Conservation (phyloP, 352 stramenopile species). For the Blastocystis sp. region DNA sequence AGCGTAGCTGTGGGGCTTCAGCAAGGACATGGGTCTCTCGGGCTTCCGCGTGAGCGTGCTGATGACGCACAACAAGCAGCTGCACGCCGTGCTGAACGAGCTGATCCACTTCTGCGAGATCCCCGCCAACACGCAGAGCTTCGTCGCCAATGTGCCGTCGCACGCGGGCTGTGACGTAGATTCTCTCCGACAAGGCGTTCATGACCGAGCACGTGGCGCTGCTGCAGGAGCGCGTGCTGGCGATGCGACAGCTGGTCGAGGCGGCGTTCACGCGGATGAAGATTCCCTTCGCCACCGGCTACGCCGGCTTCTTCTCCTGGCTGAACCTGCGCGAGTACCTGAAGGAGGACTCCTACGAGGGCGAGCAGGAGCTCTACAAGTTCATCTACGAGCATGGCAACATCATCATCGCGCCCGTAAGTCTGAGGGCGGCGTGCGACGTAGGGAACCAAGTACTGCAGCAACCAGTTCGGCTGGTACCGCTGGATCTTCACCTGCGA, state of each 20-base stretch:
- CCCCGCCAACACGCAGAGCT: conserved; percentile 29
- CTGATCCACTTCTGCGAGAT: conserved; percentile 47
- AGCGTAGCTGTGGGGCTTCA: conserved; percentile 40
- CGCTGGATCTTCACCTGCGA: conserved; percentile 55
- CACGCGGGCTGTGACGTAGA: not conserved
- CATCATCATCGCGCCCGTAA: conserved; percentile 37
- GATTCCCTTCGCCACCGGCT: not conserved
- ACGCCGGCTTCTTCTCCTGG: conserved; percentile 52
- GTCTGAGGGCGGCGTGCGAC: not conserved
- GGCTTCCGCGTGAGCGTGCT: conserved; percentile 46
- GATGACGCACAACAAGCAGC: conserved; percentile 13
- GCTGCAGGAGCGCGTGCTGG: conserved; percentile 3
- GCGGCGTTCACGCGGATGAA: not conserved
- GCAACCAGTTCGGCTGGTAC: conserved; percentile 12
- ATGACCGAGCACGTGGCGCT: conserved; percentile 33
- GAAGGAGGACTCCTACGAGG: conserved; percentile 50
- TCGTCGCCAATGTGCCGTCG: not conserved
- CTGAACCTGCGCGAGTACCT: conserved; percentile 38
- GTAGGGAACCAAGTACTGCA: conserved; percentile 32
- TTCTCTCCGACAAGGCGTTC: conserved; percentile 15
- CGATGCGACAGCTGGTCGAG: conserved; percentile 41
- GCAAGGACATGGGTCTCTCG: conserved; percentile 46
- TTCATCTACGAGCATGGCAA: conserved; percentile 55
- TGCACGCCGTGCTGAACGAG: conserved; percentile 40
- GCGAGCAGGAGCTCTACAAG: conserved; percentile 49